Base-by-base conservation (phyloP, 2,329 filamentous ascomycete genomes). In the Lomentospora prolificans region DNA sequence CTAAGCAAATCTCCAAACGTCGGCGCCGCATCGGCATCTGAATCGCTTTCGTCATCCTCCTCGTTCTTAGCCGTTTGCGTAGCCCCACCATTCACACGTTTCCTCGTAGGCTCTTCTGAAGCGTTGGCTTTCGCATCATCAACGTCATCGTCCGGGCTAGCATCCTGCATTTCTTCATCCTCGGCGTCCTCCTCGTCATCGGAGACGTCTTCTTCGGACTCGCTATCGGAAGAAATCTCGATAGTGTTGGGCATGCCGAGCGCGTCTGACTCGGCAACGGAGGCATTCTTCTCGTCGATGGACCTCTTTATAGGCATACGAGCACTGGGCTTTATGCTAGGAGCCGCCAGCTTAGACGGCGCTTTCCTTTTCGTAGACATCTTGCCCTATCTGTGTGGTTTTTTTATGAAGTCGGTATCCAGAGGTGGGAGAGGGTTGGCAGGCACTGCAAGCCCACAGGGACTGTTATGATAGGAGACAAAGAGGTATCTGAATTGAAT, bases 1-100 rank as follows among this genome's bases (percentile, higher is more conserved):
- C 84, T 86, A 44, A 95, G 77, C 50, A 95, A 81, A 66, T 97
- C 92, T 63, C 90, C 92, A 67, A 97, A 95, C 0, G 90, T 89
- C 3, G 89, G 87, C 17, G 73, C 70, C 4, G 70, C 72, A 56
- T 81, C 76, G 48, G 71, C 73, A 57, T 79, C 76, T 31, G 74
- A 75, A 30, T 69, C 70, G 44, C 64, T 66, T 53, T 68, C 69
- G 39, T 66, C 57, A 28, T 61, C 28, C 58, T 58, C 55, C 58
- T 64, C 48, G 60, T 61, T 28, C 64, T 67, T 33, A 59, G 58
- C 64, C 65, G 66, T 28, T 65, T 64, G 61, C 57, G 67, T 65
- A 10, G 56, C n/a, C 3, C 19, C 52, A 22, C 52, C 52, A 19
- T 55, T 59, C 41, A 17, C 57, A 41, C 22, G 57, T 61, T 39